These are phyloP conservation scores for Phalaenopsis aphrodite DNA, from an alignment of 106 monocot species.

Conservation along the genomic window DNA sequence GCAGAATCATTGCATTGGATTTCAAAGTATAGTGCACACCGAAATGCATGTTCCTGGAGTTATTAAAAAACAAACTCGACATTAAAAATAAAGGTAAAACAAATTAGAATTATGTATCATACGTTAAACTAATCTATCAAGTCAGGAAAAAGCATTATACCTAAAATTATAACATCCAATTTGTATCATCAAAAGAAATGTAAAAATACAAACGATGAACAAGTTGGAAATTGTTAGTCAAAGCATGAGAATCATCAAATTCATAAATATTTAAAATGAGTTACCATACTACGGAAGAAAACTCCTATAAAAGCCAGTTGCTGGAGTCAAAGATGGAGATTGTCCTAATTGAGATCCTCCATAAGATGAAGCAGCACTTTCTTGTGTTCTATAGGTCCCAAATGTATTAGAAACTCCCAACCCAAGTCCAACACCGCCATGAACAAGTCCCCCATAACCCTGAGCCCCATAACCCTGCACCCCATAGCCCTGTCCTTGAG, in stretches of 20 bases:
- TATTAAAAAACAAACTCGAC: background rate
- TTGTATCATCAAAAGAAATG: background rate
- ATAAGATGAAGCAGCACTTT: conserved; percentile 3
- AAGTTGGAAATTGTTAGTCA: background rate
- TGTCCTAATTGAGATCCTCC: conserved; percentile 1
- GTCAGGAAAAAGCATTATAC: background rate
- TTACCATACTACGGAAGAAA: conserved; percentile 6
- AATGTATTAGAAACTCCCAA: background rate
- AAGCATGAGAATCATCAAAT: background rate
- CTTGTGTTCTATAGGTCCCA: background rate
- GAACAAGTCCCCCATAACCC: background rate
- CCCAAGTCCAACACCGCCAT: background rate
- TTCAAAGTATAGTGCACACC: background rate
- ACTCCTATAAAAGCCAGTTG: background rate
- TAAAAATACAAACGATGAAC: background rate
- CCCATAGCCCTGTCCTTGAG: conserved; percentile 11
- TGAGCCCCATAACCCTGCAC: background rate
- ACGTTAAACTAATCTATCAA: background rate
- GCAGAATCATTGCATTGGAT: background rate
- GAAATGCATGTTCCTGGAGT: background rate
- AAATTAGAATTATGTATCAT: background rate
- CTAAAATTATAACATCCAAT: background rate
- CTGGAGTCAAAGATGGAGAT: background rate
- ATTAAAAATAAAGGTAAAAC: background rate
- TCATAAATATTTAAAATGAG: background rate